Evolutionary conservation across 1,284 basidiomycete species (phyloP), one percentile per base, ranked within the genome.

Genomic region (Clitocybe nebularis): DNA sequence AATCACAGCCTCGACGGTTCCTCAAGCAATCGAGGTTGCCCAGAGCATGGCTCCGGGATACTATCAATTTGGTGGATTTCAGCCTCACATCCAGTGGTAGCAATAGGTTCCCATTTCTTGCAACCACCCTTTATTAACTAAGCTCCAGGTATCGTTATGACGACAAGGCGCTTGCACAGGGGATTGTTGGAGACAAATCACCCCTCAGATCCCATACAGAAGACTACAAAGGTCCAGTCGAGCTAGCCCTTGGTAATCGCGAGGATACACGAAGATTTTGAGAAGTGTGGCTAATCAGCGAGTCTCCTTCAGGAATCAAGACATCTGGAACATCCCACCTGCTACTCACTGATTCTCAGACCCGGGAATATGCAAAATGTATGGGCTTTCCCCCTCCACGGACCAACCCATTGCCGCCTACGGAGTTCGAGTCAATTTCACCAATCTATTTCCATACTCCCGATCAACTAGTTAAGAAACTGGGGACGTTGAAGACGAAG

Each of bases 401-500:
- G 24, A 22, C 30, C 2, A 22, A 25, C 6, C 36, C 37, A 25
- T 36, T 44, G 14, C n/a, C 20, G 2, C 42, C 54, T 4, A 39
- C 33, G 1, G 54, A 61, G 3, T 67, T 67, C 37, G 63, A 65
- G 39, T 69, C 67, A 0, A 52, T 71, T 5, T 70, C 69, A 0
- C 68, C 67, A 0, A 64, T 70, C 10, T 42, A 50, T 8, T 70
- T 71, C 39, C 21, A 39, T 19, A 46, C 41, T 19, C 23, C 37
- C 1, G 47, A 57, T 0, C 56, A 59, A 14, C 48, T 70, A 6
- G 41, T 43, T 4, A 57, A 59, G 24, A 68, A 64, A 42, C 49
- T 70, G 1, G 38, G 53, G 5, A 36, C 39, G 0, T 46, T 66
- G 14, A 63, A 60, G 38, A 55, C 57, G 1, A 66, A 60, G 41